Evolutionary conservation across 1,139 yeast species (phyloP).

Genomic region (Blastobotrys petasosporus): DNA sequence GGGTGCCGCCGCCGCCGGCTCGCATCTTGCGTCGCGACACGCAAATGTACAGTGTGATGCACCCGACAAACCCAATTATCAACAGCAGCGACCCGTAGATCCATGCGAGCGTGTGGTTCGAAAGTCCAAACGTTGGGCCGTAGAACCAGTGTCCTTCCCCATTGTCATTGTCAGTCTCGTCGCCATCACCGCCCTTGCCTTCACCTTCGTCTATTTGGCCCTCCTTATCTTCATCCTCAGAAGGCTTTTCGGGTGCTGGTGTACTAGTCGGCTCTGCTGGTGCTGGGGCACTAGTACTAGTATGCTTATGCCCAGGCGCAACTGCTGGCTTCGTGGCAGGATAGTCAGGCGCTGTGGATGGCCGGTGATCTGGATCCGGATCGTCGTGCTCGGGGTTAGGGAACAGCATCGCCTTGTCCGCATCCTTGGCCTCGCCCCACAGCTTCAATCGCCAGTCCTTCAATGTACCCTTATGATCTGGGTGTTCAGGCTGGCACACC

Average conservation of each 20-base stretch:
- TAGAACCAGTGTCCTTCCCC: constrained; percentile 20
- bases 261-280: constrained; percentile 2
- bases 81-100: constrained; percentile 31
- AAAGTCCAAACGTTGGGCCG: constrained; percentile 33
- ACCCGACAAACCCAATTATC: constrained; percentile 29
- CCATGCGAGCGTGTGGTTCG: constrained; percentile 31
- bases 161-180: too few species aligned
- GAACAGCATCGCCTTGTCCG: constrained; percentile 48
- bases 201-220: too few species aligned
- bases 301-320: neutral
- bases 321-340: constrained; percentile 7
- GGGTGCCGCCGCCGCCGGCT: constrained; percentile 15
- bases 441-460: constrained; percentile 69
- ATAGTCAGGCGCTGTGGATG: constrained; percentile 10
- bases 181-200: too few species aligned
- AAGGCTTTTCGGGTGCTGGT: neutral
- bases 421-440: constrained; percentile 75
- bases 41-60: constrained; percentile 26
- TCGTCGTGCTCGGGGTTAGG: constrained; percentile 21
- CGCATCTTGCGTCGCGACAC: constrained; percentile 23
- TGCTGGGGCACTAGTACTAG: constrained; percentile 2
- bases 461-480: constrained; percentile 39
- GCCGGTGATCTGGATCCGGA: constrained; percentile 15
- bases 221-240: neutral
- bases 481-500: constrained; percentile 39